Evolutionary conservation across 768 basidiomycete genomes (phyloP), one percentile per base, ranked within the genome.

Genomic region (Tephrocybe sp.): DNA sequence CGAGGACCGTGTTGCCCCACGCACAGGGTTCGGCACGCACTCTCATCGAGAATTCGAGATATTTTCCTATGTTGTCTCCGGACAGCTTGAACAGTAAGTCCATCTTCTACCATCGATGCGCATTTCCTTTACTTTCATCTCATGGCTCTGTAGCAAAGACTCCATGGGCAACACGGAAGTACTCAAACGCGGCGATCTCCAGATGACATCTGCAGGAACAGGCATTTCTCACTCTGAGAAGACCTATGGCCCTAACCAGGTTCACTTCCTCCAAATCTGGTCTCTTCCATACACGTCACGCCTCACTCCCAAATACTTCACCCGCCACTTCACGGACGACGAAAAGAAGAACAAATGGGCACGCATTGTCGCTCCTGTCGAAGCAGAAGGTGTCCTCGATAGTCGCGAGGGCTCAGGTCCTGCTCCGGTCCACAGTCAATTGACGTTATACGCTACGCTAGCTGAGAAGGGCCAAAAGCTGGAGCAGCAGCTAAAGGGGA

Each of bases 121-220:
- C 16, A 39, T 34, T 34, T 14, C 14, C 33, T 34, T 34, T 34
- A 8, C 14, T 34, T 34, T 34, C 8, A 34, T 34, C 33, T 14
- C 8, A 14, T 14, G 8, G 33, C 8, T 14, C 9, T 34, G 14
- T n/a, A 91, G 92, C 71, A 80, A 86, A 66, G 95, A 97, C 69
- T 90, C 85, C 3, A 89, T 97, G n/a, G n/a, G n/a, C n/a, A n/a
- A n/a, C n/a, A n/a, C n/a, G n/a, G n/a, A n/a, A n/a, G n/a, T n/a
- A n/a, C 80, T 98, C 63, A 84, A 85, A 65, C 83, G 92, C 13
- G 95, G 95, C 0, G 88, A 92, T 59, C 58, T 98, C 33, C 94
- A 98, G 66, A 82, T 96, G 71, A 93, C 93, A 95, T 98, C 61
- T 76, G 83, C 0, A n/a, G n/a, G n/a, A n/a, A n/a, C n/a, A n/a